These are phyloP conservation scores for Ormosia semicastrata DNA, from an alignment of 306 rosid species.

Conservation along the genomic window DNA sequence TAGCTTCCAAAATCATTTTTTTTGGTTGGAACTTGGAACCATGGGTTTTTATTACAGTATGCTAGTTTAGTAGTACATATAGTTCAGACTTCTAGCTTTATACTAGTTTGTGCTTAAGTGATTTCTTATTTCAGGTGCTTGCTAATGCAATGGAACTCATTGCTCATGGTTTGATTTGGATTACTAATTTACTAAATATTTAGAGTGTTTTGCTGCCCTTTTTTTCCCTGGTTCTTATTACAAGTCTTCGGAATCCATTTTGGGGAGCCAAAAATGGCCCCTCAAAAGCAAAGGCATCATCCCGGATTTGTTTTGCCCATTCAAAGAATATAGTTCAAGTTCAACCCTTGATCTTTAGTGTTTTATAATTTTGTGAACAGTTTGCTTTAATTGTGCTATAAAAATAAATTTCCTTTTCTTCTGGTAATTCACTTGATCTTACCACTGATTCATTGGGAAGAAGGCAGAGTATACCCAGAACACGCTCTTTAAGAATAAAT, in stretches of 20 bases:
- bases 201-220: background rate
- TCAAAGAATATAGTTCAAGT: background rate
- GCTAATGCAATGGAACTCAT: background rate
- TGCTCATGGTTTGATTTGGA: background rate
- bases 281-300: background rate
- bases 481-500: background rate
- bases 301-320: background rate
- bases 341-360: background rate
- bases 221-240: background rate
- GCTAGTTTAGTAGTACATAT: background rate
- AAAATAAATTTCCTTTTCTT: background rate
- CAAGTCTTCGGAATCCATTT: background rate
- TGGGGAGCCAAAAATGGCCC: background rate
- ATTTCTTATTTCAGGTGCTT: background rate
- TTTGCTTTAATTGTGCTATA: background rate
- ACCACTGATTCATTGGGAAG: background rate
- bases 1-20: background rate
- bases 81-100: background rate
- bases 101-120: background rate
- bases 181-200: background rate
- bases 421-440: background rate
- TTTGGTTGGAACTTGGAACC: background rate
- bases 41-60: background rate
- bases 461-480: background rate
- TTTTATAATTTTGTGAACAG: background rate